A percentile compares a stretch with the other conserved stretches of the same genome.
These are phyloP conservation scores for Salisapilia sapeloensis DNA, from an alignment of 352 stramenopile species.

Conservation along the genomic window DNA sequence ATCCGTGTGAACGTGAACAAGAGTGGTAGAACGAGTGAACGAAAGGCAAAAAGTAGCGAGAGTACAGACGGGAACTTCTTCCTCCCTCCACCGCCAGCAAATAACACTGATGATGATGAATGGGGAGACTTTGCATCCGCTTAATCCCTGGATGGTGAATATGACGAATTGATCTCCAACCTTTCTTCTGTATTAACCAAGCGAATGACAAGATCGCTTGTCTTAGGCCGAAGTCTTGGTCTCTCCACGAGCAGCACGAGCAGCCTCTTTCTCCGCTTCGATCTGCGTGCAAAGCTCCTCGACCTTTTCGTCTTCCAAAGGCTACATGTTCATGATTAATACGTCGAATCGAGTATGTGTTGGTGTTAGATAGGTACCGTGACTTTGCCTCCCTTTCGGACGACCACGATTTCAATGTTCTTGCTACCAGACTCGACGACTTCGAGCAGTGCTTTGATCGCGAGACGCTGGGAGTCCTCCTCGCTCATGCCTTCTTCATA, in stretches of 20 bases:
- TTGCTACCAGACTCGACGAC: conserved; percentile 97
- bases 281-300: conserved; percentile 66
- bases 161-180: too few species aligned
- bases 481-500: conserved; percentile 87
- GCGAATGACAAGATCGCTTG: not conserved
- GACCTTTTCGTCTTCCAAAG: conserved; percentile 59
- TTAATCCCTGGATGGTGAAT: too few species aligned
- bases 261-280: conserved; percentile 72
- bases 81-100: conserved; percentile 34
- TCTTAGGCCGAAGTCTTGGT: conserved; percentile 58
- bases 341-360: conserved; percentile 1
- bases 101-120: conserved; percentile 41
- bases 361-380: conserved; percentile 34
- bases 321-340: conserved; percentile 8
- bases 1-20: conserved; percentile 69
- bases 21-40: conserved; percentile 13
- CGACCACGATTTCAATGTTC: conserved; percentile 98
- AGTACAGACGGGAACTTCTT: conserved; percentile 25
- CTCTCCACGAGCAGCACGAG: conserved; percentile 42
- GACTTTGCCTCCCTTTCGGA: conserved; percentile 57
- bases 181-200: not conserved
- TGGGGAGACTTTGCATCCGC: conserved; percentile 75
- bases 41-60: conserved; percentile 6
- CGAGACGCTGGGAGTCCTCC: conserved; percentile 83
- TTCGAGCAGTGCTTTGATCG: conserved; percentile 94